phyloP scores from a whole-genome alignment of 116 monocot genomes.

The Dioscorea cayenensis region DNA sequence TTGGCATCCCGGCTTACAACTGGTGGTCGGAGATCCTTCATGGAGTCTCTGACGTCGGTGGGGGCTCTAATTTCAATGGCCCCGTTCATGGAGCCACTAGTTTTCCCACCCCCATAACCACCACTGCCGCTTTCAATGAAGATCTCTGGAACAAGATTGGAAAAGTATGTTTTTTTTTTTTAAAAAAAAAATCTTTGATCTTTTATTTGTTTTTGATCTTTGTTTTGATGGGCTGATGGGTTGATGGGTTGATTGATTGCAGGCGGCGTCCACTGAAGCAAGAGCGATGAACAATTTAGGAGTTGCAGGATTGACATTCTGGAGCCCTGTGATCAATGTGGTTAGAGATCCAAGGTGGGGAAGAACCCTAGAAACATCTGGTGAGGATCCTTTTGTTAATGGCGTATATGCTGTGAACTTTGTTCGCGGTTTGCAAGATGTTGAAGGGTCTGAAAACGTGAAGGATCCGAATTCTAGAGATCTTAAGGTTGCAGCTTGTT shows the following conservation, averaged over 20 bases:
- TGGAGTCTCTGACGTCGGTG: constrained; percentile 34
- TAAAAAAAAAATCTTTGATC: background rate
- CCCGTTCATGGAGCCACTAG: constrained; percentile 25
- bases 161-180: constrained; percentile 12
- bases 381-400: constrained; percentile 34
- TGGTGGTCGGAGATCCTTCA: constrained; percentile 60
- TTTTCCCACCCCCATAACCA: constrained; percentile 31
- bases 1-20: constrained; percentile 40
- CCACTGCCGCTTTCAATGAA: constrained; percentile 35
- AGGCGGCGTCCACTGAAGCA: constrained; percentile 38
- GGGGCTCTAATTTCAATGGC: constrained; percentile 19
- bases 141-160: constrained; percentile 33
- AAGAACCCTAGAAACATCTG: constrained; percentile 36
- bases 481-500: constrained; percentile 44
- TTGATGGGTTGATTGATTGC: background rate
- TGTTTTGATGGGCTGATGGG: background rate
- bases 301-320: constrained; percentile 34
- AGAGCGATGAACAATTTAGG: constrained; percentile 36
- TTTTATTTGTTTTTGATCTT: background rate
- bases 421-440: constrained; percentile 44
- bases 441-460: constrained; percentile 2
- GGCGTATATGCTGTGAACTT: constrained; percentile 29
- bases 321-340: constrained; percentile 50
- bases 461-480: constrained; percentile 13
- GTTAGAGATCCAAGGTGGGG: constrained; percentile 51